Conservation (phyloP, 345 rosid genomes). For the Carallia brachiata region DNA sequence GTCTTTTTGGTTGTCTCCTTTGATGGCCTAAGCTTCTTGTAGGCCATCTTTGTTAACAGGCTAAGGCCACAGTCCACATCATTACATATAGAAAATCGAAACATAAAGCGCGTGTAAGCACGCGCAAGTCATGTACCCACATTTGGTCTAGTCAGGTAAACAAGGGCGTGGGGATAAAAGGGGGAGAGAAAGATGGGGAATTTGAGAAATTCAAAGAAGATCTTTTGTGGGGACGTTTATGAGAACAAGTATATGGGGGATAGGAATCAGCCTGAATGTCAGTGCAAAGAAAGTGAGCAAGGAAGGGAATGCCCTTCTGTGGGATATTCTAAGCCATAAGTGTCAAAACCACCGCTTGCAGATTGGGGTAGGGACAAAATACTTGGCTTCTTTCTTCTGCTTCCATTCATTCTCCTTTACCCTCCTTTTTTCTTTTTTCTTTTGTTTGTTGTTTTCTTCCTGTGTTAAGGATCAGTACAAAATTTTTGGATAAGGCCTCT, state of each 20-base stretch:
- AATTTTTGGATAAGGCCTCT: neutral
- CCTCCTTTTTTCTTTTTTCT: neutral
- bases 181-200: neutral
- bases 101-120: neutral
- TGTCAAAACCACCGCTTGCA: neutral
- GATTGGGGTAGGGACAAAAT: neutral
- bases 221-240: constrained; percentile 23
- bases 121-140: neutral
- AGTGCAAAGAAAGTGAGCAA: constrained; percentile 17
- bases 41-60: neutral
- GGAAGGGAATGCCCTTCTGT: neutral
- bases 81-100: neutral
- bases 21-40: neutral
- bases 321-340: neutral
- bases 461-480: neutral
- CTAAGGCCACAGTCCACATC: neutral
- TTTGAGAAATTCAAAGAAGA: constrained; percentile 22
- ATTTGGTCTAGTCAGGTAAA: neutral
- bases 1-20: constrained; percentile 20
- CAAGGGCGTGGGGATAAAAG: too few relatives aligned
- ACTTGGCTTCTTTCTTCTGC: constrained; percentile 1
- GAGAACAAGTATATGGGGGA: neutral
- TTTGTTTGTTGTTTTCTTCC: too few relatives aligned
- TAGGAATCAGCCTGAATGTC: constrained; percentile 26
- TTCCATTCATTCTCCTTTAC: neutral